Conservation (phyloP, 352 stramenopile genomes). For the Phytophthora ramorum region DNA sequence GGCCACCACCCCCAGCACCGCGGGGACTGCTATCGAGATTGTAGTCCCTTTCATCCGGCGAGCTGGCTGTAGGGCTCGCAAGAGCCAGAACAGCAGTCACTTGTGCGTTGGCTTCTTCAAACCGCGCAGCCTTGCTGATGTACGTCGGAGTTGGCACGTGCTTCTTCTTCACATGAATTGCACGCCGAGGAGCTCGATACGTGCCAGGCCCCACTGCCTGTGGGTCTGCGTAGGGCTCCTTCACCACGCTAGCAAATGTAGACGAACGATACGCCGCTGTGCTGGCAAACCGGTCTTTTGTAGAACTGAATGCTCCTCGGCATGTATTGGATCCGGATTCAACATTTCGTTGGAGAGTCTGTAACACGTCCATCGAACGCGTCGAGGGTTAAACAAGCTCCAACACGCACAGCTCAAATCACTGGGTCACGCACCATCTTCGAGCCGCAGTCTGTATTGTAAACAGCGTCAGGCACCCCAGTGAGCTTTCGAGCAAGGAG, state of each 20-base stretch:
- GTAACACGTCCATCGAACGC: background rate
- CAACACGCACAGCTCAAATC: background rate
- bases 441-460: constrained; percentile 68
- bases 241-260: constrained; percentile 75
- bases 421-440: constrained; percentile 49
- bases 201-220: constrained; percentile 65
- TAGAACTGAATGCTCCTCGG: constrained; percentile 61
- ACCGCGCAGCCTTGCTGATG: constrained; percentile 59
- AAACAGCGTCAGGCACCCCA: constrained; percentile 57
- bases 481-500: constrained; percentile 51
- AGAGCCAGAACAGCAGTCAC: constrained; percentile 53
- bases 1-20: constrained; percentile 19
- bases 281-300: constrained; percentile 72
- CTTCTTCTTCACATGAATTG: constrained; percentile 68
- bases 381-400: background rate
- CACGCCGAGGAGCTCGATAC: constrained; percentile 63
- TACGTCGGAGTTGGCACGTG: constrained; percentile 65
- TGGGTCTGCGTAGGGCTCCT: constrained; percentile 71
- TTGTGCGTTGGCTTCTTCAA: constrained; percentile 64
- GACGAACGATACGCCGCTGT: constrained; percentile 69
- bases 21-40: constrained; percentile 22
- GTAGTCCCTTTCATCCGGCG: constrained; percentile 18
- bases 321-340: constrained; percentile 61
- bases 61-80: constrained; percentile 11
- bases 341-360: constrained; percentile 57